Conservation (phyloP, 1,139 yeast genomes). For the Pichia sp. region DNA sequence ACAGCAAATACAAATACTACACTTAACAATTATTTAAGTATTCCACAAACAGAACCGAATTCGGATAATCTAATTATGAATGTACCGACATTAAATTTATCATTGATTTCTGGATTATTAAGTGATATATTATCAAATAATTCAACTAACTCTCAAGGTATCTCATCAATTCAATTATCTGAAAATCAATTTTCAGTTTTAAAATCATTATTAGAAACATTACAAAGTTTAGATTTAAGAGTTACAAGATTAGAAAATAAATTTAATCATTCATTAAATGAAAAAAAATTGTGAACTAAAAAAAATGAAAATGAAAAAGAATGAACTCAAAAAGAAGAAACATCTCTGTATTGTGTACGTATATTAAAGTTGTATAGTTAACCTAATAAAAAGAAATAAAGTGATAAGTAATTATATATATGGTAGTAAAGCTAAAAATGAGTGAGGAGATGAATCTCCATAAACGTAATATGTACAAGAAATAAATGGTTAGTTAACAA, state of each 20-base stretch:
- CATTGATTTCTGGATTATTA: constrained; percentile 5
- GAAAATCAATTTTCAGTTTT: constrained; percentile 4
- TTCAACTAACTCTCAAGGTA: not conserved
- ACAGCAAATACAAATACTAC: not conserved
- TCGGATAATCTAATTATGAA: not conserved
- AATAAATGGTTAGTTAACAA: not conserved
- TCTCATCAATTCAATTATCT: constrained; percentile 2
- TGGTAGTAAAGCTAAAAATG: not conserved
- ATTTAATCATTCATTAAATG: not conserved
- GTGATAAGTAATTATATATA: not conserved
- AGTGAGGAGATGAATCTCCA: not conserved
- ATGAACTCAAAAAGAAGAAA: not conserved
- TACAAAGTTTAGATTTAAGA: constrained; percentile 4
- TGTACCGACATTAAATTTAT: constrained; percentile 3
- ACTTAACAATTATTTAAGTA: not conserved
- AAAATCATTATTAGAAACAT: constrained; percentile 2
- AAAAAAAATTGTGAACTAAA: not conserved
- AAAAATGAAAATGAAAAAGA: not conserved
- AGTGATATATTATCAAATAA: constrained; percentile 5
- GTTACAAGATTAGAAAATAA: not conserved
- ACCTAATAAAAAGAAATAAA: not conserved
- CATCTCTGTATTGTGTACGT: not conserved
- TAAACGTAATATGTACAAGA: not conserved
- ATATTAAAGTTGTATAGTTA: not conserved
- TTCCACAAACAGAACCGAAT: not conserved